Base-by-base conservation (phyloP, 1,139 yeast species). In the Torulaspora pretoriensis region DNA sequence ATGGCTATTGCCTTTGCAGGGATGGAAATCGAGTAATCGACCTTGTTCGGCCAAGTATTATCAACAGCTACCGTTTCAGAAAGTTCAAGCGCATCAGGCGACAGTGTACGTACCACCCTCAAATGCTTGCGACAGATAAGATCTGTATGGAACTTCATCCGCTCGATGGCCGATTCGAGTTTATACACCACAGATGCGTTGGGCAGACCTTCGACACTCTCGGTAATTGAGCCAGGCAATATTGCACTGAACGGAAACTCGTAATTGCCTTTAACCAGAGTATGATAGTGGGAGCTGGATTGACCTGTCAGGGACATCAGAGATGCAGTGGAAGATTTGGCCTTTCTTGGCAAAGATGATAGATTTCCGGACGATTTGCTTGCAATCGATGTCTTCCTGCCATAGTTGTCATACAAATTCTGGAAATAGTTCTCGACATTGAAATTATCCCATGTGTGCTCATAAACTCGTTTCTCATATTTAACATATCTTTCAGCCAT, bases 41-140 rank as follows among this genome's bases (percentile, higher is more conserved):
- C 87, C 64, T 92, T 92, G 38, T 79, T 72, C 2, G 98, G 97
- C 99, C 99, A 94, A 0, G 92, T 83, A 63, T 92, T 92, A 60
- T 89, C 96, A 17, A 92, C 95, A 0, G 96, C 89, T 54, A 89
- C 86, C 0, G 97, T 88, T 66, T 92, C 97, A 0, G 94, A 76
- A 35, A 90, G 71, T 60, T 94, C 98, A 1, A 87, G 77, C 0
- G 95, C 79, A 65, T 90, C 97, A 1, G 95, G 78, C 0, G 96
- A 82, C 47, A 90, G 68, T 0, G 98, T 92, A 54, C 98, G 75
- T n/a, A 92, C 79, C 10, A 94, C 82, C 49, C 96, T 76, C 8
- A 94, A 54, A 58, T 83, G 90, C 56, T 81, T 86, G 55, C 79
- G 81, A 22, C 89, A 74, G n/a, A 72, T 58, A 55, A 90, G 65